phyloP scores from a whole-genome alignment of 805 yeast genomes.

The Suhomyces sp. region DNA sequence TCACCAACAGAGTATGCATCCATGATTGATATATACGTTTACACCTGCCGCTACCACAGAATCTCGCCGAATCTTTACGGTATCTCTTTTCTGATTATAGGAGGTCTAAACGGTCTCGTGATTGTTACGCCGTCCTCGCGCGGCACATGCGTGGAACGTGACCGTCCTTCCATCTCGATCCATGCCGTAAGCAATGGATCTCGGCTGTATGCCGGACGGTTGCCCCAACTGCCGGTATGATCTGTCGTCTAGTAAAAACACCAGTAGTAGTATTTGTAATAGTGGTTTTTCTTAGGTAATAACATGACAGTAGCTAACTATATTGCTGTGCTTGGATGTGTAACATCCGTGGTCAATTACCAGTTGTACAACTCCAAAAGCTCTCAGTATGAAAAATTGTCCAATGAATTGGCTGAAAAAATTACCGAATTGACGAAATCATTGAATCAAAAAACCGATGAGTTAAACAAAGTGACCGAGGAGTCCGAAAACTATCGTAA shows the following conservation, averaged over 20 bases:
- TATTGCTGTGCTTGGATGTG: slow-evolving; percentile 18
- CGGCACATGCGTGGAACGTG: background rate
- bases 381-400: slow-evolving; percentile 11
- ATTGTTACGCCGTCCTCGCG: background rate
- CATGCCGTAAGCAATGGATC: background rate
- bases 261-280: background rate
- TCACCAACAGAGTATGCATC: slow-evolving; percentile 8
- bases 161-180: background rate
- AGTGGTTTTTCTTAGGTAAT: background rate
- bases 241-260: background rate
- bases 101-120: background rate
- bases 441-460: slow-evolving; percentile 8
- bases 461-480: slow-evolving; percentile 5
- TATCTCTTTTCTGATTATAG: background rate
- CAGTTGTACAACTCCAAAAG: slow-evolving; percentile 19
- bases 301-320: slow-evolving; percentile 8
- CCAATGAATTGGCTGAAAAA: slow-evolving; percentile 10
- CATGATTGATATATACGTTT: slow-evolving; percentile 4
- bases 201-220: background rate
- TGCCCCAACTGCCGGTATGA: background rate
- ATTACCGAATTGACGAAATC: slow-evolving; percentile 7
- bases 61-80: background rate
- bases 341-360: slow-evolving; percentile 18
- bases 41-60: background rate
- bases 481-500: background rate